phyloP scores from a whole-genome alignment of 768 basidiomycete genomes.

The Chalciporus sphaerocephalus region DNA sequence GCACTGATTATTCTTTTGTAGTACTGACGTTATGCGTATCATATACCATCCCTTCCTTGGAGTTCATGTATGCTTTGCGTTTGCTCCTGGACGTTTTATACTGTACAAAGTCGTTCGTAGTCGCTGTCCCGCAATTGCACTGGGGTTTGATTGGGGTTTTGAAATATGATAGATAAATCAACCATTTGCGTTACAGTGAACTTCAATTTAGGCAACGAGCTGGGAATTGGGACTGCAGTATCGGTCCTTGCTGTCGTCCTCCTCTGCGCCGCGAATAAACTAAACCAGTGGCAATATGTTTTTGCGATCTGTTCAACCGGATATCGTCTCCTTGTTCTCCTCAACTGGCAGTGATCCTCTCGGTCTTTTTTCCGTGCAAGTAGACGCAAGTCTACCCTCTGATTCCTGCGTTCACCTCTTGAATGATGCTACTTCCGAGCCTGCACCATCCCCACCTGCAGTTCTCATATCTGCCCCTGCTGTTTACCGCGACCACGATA shows the following conservation, averaged over 20 bases:
- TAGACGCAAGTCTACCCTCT: slow-evolving; percentile 47
- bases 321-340: slow-evolving; percentile 68
- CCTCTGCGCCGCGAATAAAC: slow-evolving; percentile 17
- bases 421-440: slow-evolving; percentile 50
- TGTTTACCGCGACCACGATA: slow-evolving; percentile 26
- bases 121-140: not conserved
- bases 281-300: slow-evolving; percentile 41
- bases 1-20: not conserved
- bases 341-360: slow-evolving; percentile 65
- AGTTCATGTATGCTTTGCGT: not conserved
- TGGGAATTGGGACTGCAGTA: no score
- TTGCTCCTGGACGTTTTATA: slow-evolving; percentile 1
- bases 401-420: slow-evolving; percentile 67
- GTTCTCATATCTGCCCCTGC: slow-evolving; percentile 42
- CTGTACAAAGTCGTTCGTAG: slow-evolving; percentile 3
- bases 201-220: slow-evolving; percentile 2
- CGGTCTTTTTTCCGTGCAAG: slow-evolving; percentile 45
- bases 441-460: slow-evolving; percentile 44
- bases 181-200: not conserved
- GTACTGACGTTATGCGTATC: not conserved
- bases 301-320: slow-evolving; percentile 53
- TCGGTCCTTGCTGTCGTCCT: no score
- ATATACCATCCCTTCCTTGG: slow-evolving; percentile 6
- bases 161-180: no score
- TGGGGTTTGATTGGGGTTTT: no score